Evolutionary conservation across 352 stramenopile species (phyloP).

Genomic region (Pythium folliculosum): DNA sequence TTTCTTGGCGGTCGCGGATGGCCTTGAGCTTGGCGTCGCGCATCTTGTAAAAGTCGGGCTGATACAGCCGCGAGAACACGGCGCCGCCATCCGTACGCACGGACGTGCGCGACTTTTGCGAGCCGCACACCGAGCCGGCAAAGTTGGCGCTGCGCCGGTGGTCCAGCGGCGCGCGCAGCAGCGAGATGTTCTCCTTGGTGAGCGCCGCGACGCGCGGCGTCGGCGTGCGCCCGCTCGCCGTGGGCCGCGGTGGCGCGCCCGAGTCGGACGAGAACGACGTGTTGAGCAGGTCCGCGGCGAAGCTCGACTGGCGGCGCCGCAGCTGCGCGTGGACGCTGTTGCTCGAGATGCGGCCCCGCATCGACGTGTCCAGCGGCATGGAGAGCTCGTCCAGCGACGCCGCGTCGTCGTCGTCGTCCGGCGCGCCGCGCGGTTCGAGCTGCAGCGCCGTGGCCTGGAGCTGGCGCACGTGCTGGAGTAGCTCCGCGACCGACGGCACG

Average conservation of each 20-base stretch:
- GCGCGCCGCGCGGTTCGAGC: constrained; percentile 13
- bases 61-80: constrained; percentile 82
- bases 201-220: constrained; percentile 62
- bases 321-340: constrained; percentile 17
- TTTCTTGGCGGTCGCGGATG: constrained; percentile 69
- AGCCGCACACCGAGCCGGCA: constrained; percentile 64
- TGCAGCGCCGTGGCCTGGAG: constrained; percentile 45
- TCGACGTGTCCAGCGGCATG: constrained; percentile 1
- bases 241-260: constrained; percentile 33
- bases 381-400: constrained; percentile 25
- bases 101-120: constrained; percentile 72
- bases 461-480: constrained; percentile 50
- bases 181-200: constrained; percentile 79
- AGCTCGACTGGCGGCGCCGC: constrained; percentile 24
- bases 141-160: constrained; percentile 32
- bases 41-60: constrained; percentile 83
- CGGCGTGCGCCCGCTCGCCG: constrained; percentile 31
- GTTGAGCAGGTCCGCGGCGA: constrained; percentile 24
- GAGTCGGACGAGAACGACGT: constrained; percentile 41
- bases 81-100: constrained; percentile 76
- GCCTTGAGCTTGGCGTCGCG: constrained; percentile 68
- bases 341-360: constrained; percentile 21
- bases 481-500: constrained; percentile 49
- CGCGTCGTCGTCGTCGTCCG: constrained; percentile 17
- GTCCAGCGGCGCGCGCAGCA: constrained; percentile 52